These are phyloP conservation scores for Fomitopsis pinicola DNA, from an alignment of 1,284 basidiomycete genomes.

Conservation along the genomic window DNA sequence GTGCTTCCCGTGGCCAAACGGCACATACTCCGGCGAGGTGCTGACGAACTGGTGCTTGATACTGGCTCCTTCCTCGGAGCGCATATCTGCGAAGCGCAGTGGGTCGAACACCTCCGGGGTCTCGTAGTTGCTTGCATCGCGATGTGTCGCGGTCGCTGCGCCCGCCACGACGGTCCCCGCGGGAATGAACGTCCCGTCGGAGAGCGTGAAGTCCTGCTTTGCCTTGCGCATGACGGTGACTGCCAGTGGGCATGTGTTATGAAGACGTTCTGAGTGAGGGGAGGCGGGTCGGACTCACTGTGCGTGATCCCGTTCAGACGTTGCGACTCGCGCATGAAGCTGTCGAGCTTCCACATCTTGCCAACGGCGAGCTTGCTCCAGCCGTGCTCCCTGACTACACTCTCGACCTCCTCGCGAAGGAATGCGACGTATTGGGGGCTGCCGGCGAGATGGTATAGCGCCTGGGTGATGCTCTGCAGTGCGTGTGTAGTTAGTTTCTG, in stretches of 20 bases:
- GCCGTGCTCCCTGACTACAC: constrained; percentile 32
- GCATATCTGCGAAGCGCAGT: constrained; percentile 42
- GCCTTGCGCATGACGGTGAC: constrained; percentile 22
- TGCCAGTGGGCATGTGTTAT: constrained; percentile 15
- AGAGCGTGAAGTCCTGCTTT: constrained; percentile 33
- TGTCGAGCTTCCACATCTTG: constrained; percentile 48
- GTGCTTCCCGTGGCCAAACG: constrained; percentile 27
- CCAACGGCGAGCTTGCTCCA: constrained; percentile 41
- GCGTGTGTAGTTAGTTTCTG: neutral
- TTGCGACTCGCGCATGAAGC: constrained; percentile 46
- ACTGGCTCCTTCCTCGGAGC: constrained; percentile 23
- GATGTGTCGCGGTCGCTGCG: constrained; percentile 38
- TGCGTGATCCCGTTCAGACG: constrained; percentile 29
- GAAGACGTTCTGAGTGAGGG: neutral
- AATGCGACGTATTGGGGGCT: constrained; percentile 34
- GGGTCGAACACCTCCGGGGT: constrained; percentile 37
- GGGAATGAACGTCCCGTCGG: constrained; percentile 40
- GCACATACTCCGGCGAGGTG: constrained; percentile 23
- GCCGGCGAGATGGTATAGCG: constrained; percentile 37
- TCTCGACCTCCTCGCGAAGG: constrained; percentile 42
- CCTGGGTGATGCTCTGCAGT: constrained; percentile 31
- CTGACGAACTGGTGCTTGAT: constrained; percentile 25
- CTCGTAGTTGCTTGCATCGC: constrained; percentile 36
- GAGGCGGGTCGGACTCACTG: constrained; percentile 12
- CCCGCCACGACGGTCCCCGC: constrained; percentile 38